These are phyloP conservation scores for Tolypocladium ophioglossoides DNA, from an alignment of 2,329 filamentous ascomycete species.

Conservation along the genomic window DNA sequence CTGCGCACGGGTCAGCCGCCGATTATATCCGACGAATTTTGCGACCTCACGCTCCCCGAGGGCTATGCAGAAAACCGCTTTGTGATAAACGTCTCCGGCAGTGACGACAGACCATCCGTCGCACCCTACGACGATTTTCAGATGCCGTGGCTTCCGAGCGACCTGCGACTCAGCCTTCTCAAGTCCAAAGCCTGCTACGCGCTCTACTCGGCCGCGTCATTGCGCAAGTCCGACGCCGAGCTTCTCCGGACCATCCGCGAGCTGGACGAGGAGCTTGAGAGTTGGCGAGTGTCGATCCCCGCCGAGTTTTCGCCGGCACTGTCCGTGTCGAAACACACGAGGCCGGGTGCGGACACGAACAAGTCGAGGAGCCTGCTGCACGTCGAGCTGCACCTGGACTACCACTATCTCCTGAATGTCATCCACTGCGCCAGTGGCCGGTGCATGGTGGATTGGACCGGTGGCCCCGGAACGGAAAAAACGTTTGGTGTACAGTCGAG, in stretches of 20 bases:
- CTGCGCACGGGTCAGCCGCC: conserved; percentile 43
- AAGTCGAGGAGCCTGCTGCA: conserved; percentile 31
- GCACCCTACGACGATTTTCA: conserved; percentile 1
- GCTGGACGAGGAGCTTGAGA: conserved; percentile 44
- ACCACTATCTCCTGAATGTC: conserved; percentile 41
- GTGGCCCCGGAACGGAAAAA: conserved; percentile 9
- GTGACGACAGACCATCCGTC: background rate
- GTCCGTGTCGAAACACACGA: conserved; percentile 21
- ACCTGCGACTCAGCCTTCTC: conserved; percentile 37
- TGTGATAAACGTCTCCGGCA: background rate
- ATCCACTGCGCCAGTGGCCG: conserved; percentile 45
- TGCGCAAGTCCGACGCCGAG: conserved; percentile 42
- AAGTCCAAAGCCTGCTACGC: conserved; percentile 37
- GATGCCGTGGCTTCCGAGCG: conserved; percentile 30
- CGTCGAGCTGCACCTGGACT: conserved; percentile 40
- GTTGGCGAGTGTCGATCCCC: conserved; percentile 40
- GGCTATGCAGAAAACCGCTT: conserved; percentile 15
- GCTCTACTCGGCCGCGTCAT: conserved; percentile 37
- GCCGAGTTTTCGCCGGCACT: conserved; percentile 33
- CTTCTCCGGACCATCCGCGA: conserved; percentile 43
- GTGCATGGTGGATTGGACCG: conserved; percentile 26
- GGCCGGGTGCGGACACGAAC: conserved; percentile 14
- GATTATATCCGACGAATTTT: conserved; percentile 37
- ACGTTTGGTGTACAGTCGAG: conserved; percentile 39
- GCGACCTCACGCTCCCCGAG: conserved; percentile 38